Evolutionary conservation across 148 eudicot genomes (phyloP), one percentile per base, ranked within the genome.

Genomic region (Cornus suecica): DNA sequence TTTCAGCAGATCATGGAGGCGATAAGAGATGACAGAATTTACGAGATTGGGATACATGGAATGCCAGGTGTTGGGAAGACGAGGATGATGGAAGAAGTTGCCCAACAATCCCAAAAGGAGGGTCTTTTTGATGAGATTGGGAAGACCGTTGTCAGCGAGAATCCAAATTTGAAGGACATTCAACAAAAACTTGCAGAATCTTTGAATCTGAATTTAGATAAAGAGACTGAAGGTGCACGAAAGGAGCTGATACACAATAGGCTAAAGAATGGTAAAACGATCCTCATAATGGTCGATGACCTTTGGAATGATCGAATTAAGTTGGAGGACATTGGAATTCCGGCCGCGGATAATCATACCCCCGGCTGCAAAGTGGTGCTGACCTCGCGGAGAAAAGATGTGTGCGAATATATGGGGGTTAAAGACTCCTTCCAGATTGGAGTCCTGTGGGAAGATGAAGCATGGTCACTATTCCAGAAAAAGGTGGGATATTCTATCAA

Each of bases 261-360:
- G n/a, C n/a, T n/a, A n/a, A n/a, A n/a, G n/a, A n/a, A n/a, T n/a
- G n/a, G n/a, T n/a, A n/a, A n/a, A n/a, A n/a, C n/a, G 7, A 4
- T n/a, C 52, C 76, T 78, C 0, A 26, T 78, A 8, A 72, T 78
- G 52, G 13, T 72, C 4, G 80, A 76, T 68, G 83, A 80, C 31
- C 8, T 72, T 8, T 80, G 83, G 80, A n/a, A 51, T n/a, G n/a
- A n/a, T 9, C 2, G 15, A 13, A 3, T 80, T 48, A 9, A 73
- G 0, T 15, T 80, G 25, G 28, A 67, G n/a, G n/a, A n/a, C n/a
- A n/a, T n/a, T n/a, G n/a, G n/a, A n/a, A n/a, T n/a, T n/a, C n/a
- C n/a, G n/a, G n/a, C n/a, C n/a, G n/a, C n/a, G n/a, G n/a, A n/a
- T n/a, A n/a, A n/a, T n/a, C n/a, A n/a, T n/a, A n/a, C n/a, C n/a